Base-by-base conservation (phyloP, 352 stramenopile genomes). In the Blastocystis sp. region DNA sequence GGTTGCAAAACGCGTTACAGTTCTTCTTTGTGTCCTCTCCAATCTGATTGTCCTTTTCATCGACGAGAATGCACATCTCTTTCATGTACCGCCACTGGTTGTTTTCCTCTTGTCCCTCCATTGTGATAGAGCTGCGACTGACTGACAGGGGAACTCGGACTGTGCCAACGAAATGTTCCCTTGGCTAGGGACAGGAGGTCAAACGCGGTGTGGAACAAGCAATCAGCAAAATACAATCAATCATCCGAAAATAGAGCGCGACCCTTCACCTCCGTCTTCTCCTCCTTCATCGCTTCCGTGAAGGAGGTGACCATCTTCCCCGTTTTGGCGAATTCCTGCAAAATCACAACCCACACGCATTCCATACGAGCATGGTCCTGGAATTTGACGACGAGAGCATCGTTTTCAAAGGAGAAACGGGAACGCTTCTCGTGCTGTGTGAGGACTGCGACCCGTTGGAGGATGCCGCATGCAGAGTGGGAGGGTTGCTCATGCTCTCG, bases 31-130 rank as follows among this genome's bases (percentile, higher is more conserved):
- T 94, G 88, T 95, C 94, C 0, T 92, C 93, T 0, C 94, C 94
- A 29, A 96, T 37, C n/a, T 95, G 93, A 24, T 92, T 90, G 91
- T 97, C 94, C 55, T 92, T 79, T 74, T 95, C 92, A 88, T 97
- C 93, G 45, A 97, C 94, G 66, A 96, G 92, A 90, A 97, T 95
- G 90, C 95, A 92, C 91, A 94, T 93, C 91, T 97, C 94, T 90
- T 96, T 93, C 94, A 97, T 96, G 85, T 96, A 94, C 91, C 94
- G 76, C 80, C 96, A 91, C 91, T 97, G 94, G 71, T 94, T 93
- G 9, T 90, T 80, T 80, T 97, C 94, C 45, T 78, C n/a, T 21
- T 4, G 37, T 13, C 9, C n/a, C n/a, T 60, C 12, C 67, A 74
- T 74, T n/a, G 26, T 9, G 12, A 9, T 39, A n/a, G 12, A 35